Conservation (phyloP, 1,284 basidiomycete species). For the Megacollybia platyphylla region DNA sequence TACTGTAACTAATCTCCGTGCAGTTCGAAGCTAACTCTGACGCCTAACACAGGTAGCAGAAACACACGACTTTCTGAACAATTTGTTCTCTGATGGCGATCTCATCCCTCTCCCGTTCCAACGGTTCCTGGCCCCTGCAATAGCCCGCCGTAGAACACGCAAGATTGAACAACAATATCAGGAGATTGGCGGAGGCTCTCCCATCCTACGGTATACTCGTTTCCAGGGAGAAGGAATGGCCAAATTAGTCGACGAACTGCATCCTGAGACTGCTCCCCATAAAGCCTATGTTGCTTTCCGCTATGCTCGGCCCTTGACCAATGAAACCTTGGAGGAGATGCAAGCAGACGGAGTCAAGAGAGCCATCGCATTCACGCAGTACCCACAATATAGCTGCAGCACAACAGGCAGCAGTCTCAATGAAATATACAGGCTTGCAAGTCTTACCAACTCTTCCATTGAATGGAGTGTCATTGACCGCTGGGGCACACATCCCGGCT, state of each 20-base stretch:
- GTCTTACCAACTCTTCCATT: conserved; percentile 49
- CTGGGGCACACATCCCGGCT: conserved; percentile 92
- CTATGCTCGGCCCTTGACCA: conserved; percentile 85
- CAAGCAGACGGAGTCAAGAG: conserved; percentile 83
- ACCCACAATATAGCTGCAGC: conserved; percentile 97
- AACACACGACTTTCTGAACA: conserved; percentile 84
- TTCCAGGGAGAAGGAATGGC: conserved; percentile 89
- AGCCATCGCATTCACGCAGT: conserved; percentile 96
- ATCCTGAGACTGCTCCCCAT: conserved; percentile 88
- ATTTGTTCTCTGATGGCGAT: conserved; percentile 91
- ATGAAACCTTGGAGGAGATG: conserved; percentile 77
- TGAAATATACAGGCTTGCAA: conserved; percentile 67
- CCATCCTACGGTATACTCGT: conserved; percentile 89
- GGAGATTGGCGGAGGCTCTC: conserved; percentile 94
- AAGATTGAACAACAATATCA: conserved; percentile 91
- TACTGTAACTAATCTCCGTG: conserved; percentile 42
- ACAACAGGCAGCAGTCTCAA: conserved; percentile 97
- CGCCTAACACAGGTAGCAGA: conserved; percentile 50
- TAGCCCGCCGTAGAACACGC: conserved; percentile 87
- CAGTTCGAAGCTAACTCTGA: background rate
- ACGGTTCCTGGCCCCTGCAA: conserved; percentile 74
- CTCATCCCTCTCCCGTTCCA: conserved; percentile 96
- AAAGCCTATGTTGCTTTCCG: conserved; percentile 94
- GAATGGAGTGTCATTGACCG: conserved; percentile 98
- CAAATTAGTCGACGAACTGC: conserved; percentile 83